Conservation (phyloP, 345 rosid genomes). For the Limnanthes douglasii region DNA sequence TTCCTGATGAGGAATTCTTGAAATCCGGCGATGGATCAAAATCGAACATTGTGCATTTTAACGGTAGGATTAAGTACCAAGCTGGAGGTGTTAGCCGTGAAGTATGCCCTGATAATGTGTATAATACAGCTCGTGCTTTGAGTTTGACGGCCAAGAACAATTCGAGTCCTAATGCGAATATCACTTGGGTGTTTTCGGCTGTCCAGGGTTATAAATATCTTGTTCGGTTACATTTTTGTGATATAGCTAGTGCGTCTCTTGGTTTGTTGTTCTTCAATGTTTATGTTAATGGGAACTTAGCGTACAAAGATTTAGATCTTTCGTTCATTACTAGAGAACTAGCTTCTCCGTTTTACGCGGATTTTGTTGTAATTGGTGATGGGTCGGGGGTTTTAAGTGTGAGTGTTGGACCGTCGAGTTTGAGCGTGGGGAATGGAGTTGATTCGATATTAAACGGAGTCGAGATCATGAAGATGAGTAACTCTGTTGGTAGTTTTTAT, state of each 20-base stretch:
- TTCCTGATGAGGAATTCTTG: conserved; percentile 60
- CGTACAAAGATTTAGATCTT: conserved; percentile 43
- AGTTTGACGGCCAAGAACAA: conserved; percentile 22
- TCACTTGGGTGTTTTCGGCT: conserved; percentile 70
- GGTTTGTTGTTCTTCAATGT: conserved; percentile 52
- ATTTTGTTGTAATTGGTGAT: conserved; percentile 35
- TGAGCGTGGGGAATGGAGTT: conserved; percentile 25
- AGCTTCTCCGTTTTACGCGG: conserved; percentile 65
- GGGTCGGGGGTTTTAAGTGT: conserved; percentile 24
- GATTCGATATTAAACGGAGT: conserved; percentile 77
- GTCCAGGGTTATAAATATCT: conserved; percentile 37
- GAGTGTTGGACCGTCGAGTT: conserved; percentile 55
- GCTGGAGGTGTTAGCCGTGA: conserved; percentile 59
- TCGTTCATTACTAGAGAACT: conserved; percentile 15
- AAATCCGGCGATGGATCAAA: conserved; percentile 30
- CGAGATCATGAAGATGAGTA: conserved; percentile 88
- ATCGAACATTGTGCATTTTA: conserved; percentile 24
- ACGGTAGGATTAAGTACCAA: conserved; percentile 47
- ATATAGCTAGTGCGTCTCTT: conserved; percentile 57
- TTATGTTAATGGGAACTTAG: conserved; percentile 47
- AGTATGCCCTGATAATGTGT: conserved; percentile 70
- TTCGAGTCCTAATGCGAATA: conserved; percentile 26
- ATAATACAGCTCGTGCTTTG: conserved; percentile 39
- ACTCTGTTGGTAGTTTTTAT: conserved; percentile 71
- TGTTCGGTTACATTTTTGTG: conserved; percentile 75